Base-by-base conservation (phyloP, 2,329 filamentous ascomycete genomes). In the Fusarium pseudoanthophilum region DNA sequence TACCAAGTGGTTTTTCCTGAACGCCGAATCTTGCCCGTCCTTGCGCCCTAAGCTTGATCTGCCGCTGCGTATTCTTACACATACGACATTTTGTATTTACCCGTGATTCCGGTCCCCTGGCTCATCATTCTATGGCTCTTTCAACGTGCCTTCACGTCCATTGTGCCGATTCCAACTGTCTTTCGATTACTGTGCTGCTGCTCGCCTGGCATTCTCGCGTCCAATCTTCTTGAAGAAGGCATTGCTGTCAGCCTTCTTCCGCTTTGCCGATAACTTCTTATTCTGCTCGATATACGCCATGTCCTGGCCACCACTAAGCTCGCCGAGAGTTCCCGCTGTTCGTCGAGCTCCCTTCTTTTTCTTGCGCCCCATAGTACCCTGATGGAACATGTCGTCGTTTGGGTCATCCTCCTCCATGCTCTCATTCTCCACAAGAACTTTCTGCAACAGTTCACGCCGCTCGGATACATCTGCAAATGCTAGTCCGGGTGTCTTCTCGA, bases 231-330 rank as follows among this genome's bases (percentile, higher is more conserved):
- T 84, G 78, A 85, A 85, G 71, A 84, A 84, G 3, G 80, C 67
- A 61, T 78, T 78, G 71, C 81, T 82, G 60, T 84, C 82, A 70
- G 81, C 81, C 78, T 83, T 84, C 43, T 79, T 80, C 74, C 82
- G 82, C 73, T 81, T 84, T 24, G 78, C 65, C 55, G 81, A 80
- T 73, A 88, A 87, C 76, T 87, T 91, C 85, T 91, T 92, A 82
- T 93, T 94, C 82, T 93, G 92, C 82, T 95, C 93, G 64, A 94
- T 90, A 80, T 95, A 98, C n/a, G 95, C 95, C 96, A 99, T 98
- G 80, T 97, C 94, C 80, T 97, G 93, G 1, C 95, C 96, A 64
- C 96, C 96, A 62, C 93, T 94, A 63, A 98, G 87, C 76, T 97
- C 95, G 57, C 92, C 92, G 62, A 99, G 86, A 18, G 91, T 94